phyloP scores from a whole-genome alignment of 2,329 filamentous ascomycete species.

The Xylariaceae sp. region DNA sequence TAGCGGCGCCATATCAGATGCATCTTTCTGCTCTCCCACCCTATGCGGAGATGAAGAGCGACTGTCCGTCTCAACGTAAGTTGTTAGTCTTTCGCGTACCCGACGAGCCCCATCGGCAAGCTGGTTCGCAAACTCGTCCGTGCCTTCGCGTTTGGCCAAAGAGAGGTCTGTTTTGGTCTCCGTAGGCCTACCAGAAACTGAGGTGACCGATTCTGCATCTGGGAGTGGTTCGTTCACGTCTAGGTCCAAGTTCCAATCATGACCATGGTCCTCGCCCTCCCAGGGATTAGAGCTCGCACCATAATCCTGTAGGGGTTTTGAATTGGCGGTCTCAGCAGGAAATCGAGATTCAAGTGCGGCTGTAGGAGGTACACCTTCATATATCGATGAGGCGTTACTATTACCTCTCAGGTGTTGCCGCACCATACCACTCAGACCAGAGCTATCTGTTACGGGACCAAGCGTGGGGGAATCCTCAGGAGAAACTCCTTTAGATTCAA shows the following conservation, averaged over 20 bases:
- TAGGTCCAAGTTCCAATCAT: slow-evolving; percentile 39
- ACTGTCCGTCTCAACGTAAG: slow-evolving; percentile 69
- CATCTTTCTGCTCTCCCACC: slow-evolving; percentile 39
- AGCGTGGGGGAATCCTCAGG: slow-evolving; percentile 79
- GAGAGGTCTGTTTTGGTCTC: neutral
- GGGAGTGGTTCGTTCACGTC: slow-evolving; percentile 40
- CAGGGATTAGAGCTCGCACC: slow-evolving; percentile 52
- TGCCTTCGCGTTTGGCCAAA: slow-evolving; percentile 33
- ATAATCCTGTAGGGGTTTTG: slow-evolving; percentile 42
- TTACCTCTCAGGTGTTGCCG: slow-evolving; percentile 82
- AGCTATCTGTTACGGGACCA: slow-evolving; percentile 58
- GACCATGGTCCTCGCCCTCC: slow-evolving; percentile 46
- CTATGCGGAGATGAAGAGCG: slow-evolving; percentile 53
- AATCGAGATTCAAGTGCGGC: slow-evolving; percentile 49
- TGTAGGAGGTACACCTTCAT: slow-evolving; percentile 57
- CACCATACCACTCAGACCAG: slow-evolving; percentile 80
- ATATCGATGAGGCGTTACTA: slow-evolving; percentile 83
- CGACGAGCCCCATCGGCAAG: slow-evolving; percentile 73
- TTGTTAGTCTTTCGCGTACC: slow-evolving; percentile 76
- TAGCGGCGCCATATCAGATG: slow-evolving; percentile 41
- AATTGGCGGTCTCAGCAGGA: slow-evolving; percentile 43
- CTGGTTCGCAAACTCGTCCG: slow-evolving; percentile 76
- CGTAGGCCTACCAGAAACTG: neutral
- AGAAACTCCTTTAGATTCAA: slow-evolving; percentile 36
- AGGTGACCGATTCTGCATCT: slow-evolving; percentile 32